phyloP scores from a whole-genome alignment of 306 rosid genomes.

The Coriaria nepalensis region DNA sequence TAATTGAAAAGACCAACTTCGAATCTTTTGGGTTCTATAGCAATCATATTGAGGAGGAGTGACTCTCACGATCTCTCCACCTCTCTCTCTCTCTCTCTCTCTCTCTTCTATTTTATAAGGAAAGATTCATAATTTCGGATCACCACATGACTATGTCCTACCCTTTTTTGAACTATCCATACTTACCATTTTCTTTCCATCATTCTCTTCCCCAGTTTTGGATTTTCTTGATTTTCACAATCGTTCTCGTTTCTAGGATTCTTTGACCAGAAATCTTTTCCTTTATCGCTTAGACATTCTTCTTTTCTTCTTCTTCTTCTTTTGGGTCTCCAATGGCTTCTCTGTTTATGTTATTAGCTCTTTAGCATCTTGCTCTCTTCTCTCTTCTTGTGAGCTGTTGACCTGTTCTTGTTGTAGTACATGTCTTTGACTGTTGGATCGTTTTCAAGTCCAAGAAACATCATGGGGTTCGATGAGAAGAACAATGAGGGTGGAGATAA shows the following conservation, averaged over 20 bases:
- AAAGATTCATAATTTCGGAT: conserved; percentile 33
- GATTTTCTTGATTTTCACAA: conserved; percentile 15
- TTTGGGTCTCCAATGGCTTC: conserved; percentile 24
- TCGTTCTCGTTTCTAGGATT: conserved; percentile 28
- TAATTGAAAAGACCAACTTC: conserved; percentile 24
- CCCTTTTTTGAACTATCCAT: conserved; percentile 16
- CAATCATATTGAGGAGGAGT: conserved; percentile 9
- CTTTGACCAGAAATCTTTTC: conserved; percentile 31
- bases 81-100: conserved; percentile 15
- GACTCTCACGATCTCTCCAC: conserved; percentile 39
- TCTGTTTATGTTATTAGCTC: conserved; percentile 13
- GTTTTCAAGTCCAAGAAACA: conserved; percentile 28
- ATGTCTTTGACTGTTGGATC: conserved; percentile 38
- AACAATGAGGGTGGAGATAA: conserved; percentile 18
- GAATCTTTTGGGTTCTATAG: conserved; percentile 14
- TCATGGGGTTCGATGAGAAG: conserved; percentile 67
- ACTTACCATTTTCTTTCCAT: conserved; percentile 1
- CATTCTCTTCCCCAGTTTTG: conserved; percentile 13
- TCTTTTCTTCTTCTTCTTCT: conserved; percentile 16
- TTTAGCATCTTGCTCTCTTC: neutral
- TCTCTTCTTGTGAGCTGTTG: conserved; percentile 24
- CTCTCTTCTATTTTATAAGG: conserved; percentile 9
- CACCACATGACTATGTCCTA: conserved; percentile 66
- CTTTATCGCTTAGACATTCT: conserved; percentile 1
- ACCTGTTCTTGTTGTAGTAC: too few relatives aligned